phyloP scores from a whole-genome alignment of 106 monocot species.

The Chionographis japonica region DNA sequence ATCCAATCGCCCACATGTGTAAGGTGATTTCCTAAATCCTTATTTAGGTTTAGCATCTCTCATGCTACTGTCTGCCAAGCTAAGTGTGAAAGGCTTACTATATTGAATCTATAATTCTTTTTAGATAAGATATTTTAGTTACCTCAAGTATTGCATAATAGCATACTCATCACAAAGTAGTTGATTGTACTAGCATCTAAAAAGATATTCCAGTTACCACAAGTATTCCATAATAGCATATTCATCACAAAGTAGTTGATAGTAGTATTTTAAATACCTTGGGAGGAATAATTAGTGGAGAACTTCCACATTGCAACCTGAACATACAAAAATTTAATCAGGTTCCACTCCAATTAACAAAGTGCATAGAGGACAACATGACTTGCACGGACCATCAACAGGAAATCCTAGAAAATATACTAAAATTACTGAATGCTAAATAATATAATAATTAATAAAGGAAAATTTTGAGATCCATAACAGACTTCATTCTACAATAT shows the following conservation, averaged over 20 bases:
- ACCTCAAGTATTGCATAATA: no score
- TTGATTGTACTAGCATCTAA: neutral
- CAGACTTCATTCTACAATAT: no score
- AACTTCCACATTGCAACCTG: conserved; percentile 98
- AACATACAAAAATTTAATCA: conserved; percentile 11
- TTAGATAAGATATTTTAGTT: no score
- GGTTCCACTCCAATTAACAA: conserved; percentile 17
- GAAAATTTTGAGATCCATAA: no score
- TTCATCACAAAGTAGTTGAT: no score
- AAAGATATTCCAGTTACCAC: no score
- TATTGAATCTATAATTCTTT: neutral
- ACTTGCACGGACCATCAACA: neutral
- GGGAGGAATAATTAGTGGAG: conserved; percentile 29
- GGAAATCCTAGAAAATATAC: neutral
- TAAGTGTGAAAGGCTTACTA: neutral
- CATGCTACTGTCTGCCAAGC: neutral
- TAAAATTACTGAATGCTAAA: neutral
- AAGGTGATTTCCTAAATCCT: no score
- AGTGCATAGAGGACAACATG: neutral
- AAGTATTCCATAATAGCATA: no score
- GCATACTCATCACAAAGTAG: no score
- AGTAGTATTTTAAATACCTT: conserved; percentile 34
- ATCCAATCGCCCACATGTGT: no score
- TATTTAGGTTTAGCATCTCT: no score
- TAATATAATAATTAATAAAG: no score